These are phyloP conservation scores for Pseudopyrenochaeta lycopersici DNA, from an alignment of 2,329 filamentous ascomycete genomes.

Conservation along the genomic window DNA sequence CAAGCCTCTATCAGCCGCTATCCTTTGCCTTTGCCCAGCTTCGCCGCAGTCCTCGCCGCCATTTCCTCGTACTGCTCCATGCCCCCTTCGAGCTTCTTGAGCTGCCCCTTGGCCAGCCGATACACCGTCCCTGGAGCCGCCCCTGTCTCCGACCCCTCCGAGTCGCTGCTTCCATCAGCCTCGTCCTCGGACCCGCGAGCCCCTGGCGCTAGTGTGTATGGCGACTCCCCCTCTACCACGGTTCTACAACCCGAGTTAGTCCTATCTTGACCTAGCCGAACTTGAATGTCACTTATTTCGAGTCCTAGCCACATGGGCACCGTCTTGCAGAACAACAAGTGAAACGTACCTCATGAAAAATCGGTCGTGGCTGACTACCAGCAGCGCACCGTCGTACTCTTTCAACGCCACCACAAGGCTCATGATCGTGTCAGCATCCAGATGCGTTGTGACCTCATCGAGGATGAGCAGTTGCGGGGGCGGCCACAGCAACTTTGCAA, in stretches of 20 bases:
- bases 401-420: constrained; percentile 73
- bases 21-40: constrained; percentile 23
- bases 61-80: constrained; percentile 51
- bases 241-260: constrained; percentile 56
- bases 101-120: constrained; percentile 44
- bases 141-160: constrained; percentile 57
- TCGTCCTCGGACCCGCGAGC: constrained; percentile 50
- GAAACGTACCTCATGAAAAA: constrained; percentile 71
- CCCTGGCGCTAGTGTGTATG: constrained; percentile 48
- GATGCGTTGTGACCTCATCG: constrained; percentile 85
- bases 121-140: constrained; percentile 52
- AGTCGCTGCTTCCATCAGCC: constrained; percentile 54
- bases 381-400: constrained; percentile 75
- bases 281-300: constrained; percentile 2
- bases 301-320: neutral
- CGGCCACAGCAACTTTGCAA: constrained; percentile 74
- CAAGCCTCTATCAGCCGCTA: neutral
- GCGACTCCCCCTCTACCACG: constrained; percentile 70
- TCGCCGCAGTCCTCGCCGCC: constrained; percentile 40
- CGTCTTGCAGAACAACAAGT: constrained; percentile 36
- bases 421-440: constrained; percentile 82
- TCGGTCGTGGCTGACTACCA: constrained; percentile 83
- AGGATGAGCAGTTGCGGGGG: constrained; percentile 77
- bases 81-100: constrained; percentile 47
- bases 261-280: constrained; percentile 2